Evolutionary conservation across 1,139 yeast species (phyloP), one percentile per base, ranked within the genome.

Genomic region (Yamadazyma conglobata): DNA sequence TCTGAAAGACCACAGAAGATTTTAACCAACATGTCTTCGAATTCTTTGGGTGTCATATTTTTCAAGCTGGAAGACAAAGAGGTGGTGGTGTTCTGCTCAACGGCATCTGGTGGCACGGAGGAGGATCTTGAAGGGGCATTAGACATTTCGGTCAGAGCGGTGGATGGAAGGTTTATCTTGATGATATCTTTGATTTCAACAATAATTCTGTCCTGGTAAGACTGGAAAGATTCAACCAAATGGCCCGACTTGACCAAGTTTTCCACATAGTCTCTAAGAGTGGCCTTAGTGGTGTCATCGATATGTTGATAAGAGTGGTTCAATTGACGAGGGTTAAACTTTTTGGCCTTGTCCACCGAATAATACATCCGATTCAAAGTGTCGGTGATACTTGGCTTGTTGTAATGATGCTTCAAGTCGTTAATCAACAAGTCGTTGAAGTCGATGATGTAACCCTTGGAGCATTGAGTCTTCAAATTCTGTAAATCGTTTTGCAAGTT

Each of bases 131-230:
- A 59, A 4, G 64, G 53, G 2, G 49, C 44, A 28, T 48, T 48
- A 2, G 63, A 52, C 36, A 43, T 35, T 15, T 48, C 56, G 8
- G 46, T 30, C 40, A 36, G 44, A 5, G 37, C 33, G 14, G 32
- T 27, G 34, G 44, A 49, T 0, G 95, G 95, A 32, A 88, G 56
- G 43, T 75, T 68, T 14, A 58, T 60, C 41, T 85, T 75, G 28
- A 88, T 85, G 16, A 87, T 76, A 20, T 73, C 69, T 51, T 88
- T 88, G 28, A 87, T 70, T 46, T 87, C 95, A 4, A 69, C 62
- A 10, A 80, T 64, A 12, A 84, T 75, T 20, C 68, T 66, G 16
- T 80, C 93, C 47, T 82, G 86, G 52, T 84, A 88, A 6, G 64
- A 50, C 21, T 70, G 64, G 45, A 81, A 81, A 0, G 94, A 87